phyloP scores from a whole-genome alignment of 768 basidiomycete genomes.

The Trametes elegans region DNA sequence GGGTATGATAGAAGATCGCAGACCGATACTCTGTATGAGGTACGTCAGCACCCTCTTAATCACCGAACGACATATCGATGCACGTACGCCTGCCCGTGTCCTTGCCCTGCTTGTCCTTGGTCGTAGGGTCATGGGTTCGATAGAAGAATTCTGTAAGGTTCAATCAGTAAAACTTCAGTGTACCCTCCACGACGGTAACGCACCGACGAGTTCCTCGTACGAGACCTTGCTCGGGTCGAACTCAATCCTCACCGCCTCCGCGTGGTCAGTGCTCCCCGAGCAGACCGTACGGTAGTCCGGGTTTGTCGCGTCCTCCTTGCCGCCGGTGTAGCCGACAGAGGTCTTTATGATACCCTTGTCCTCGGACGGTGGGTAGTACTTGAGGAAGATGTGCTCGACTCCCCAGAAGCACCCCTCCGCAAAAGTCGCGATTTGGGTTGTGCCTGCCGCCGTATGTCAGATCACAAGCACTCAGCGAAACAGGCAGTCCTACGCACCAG shows the following conservation, averaged over 20 bases:
- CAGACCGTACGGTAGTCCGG: constrained; percentile 80
- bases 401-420: constrained; percentile 84
- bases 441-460: constrained; percentile 27
- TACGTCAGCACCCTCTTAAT: no score
- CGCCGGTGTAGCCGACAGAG: constrained; percentile 79
- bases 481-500: constrained; percentile 7
- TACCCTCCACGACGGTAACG: constrained; percentile 36
- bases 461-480: not conserved
- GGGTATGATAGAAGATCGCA: constrained; percentile 78
- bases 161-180: no score
- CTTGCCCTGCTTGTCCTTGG: constrained; percentile 71
- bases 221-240: constrained; percentile 77
- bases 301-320: constrained; percentile 47
- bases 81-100: constrained; percentile 77
- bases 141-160: constrained; percentile 89
- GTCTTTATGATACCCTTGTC: constrained; percentile 76
- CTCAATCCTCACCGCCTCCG: constrained; percentile 83
- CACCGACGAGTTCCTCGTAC: constrained; percentile 86
- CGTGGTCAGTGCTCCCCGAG: constrained; percentile 78
- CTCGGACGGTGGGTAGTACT: constrained; percentile 68
- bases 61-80: not conserved
- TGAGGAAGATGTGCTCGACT: constrained; percentile 80
- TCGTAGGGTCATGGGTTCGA: constrained; percentile 91
- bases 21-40: constrained; percentile 78
- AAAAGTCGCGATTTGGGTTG: constrained; percentile 45